These are phyloP conservation scores for Metschnikowia lunata DNA, from an alignment of 805 yeast genomes.

Conservation along the genomic window DNA sequence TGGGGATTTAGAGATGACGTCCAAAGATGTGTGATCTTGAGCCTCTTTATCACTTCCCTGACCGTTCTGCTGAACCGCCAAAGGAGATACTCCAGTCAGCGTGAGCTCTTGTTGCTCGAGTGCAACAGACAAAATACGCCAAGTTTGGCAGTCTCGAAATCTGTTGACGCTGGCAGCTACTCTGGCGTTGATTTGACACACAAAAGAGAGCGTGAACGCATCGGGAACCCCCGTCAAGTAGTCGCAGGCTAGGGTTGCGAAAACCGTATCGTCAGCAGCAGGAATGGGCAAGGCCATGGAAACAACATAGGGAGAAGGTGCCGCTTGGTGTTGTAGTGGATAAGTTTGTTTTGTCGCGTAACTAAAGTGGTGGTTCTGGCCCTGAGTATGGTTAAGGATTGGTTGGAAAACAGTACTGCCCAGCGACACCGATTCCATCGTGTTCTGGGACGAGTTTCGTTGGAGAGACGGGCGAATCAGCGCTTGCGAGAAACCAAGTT, in stretches of 20 bases:
- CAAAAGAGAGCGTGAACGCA: conserved; percentile 48
- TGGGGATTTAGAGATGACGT: neutral
- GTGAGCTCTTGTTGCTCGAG: conserved; percentile 27
- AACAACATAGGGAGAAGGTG: conserved; percentile 22
- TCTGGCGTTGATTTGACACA: conserved; percentile 54
- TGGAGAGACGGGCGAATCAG: conserved; percentile 25
- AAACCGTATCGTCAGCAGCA: conserved; percentile 38
- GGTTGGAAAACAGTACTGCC: conserved; percentile 8
- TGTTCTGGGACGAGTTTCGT: conserved; percentile 33
- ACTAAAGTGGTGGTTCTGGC: neutral
- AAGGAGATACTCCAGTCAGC: conserved; percentile 20
- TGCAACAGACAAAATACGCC: conserved; percentile 54
- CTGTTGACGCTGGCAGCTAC: conserved; percentile 49
- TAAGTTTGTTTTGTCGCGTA: neutral
- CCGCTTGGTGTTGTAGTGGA: neutral
- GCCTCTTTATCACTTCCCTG: neutral
- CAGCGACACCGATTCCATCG: conserved; percentile 28
- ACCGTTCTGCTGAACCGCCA: neutral
- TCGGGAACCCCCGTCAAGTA: conserved; percentile 46
- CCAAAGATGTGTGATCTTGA: neutral
- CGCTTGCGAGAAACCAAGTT: conserved; percentile 3
- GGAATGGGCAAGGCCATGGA: conserved; percentile 42
- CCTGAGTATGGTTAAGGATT: neutral
- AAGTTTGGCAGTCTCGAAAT: conserved; percentile 56
- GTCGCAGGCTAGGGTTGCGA: conserved; percentile 46